These are phyloP conservation scores for Clonostachys rhizophaga DNA, from an alignment of 2,329 filamentous ascomycete genomes.

Conservation along the genomic window DNA sequence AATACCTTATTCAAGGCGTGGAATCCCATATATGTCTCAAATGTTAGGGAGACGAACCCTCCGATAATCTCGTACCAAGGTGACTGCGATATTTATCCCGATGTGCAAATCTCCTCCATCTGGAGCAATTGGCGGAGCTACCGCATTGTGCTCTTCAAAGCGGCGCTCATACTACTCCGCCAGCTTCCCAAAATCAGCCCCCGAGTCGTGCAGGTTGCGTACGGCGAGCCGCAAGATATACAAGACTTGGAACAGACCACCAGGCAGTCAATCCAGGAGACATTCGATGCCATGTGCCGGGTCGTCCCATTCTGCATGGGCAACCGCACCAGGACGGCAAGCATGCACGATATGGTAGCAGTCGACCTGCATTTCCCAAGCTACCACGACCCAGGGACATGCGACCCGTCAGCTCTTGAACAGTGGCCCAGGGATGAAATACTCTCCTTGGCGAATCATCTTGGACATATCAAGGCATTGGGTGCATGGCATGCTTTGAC, in stretches of 20 bases:
- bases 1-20: constrained; percentile 5
- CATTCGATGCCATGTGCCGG: constrained; percentile 7
- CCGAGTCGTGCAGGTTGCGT: too few relatives aligned
- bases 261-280: too few relatives aligned
- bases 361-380: constrained; percentile 4
- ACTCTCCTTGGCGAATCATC: constrained; percentile 3
- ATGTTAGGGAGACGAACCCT: not conserved
- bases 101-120: constrained; percentile 9
- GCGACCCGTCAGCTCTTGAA: not conserved
- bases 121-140: constrained; percentile 10
- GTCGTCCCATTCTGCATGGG: constrained; percentile 9
- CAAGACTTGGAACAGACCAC: not conserved
- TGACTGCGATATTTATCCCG: constrained; percentile 9
- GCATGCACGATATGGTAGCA: constrained; percentile 7
- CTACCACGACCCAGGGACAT: constrained; percentile 5
- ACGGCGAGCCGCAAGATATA: constrained; percentile 4
- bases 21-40: not conserved
- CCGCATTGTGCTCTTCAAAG: constrained; percentile 7
- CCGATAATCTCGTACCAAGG: constrained; percentile 4
- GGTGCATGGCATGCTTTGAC: constrained; percentile 9
- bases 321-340: constrained; percentile 6
- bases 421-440: constrained; percentile 4
- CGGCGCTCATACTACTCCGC: constrained; percentile 5
- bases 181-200: not conserved
- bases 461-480: constrained; percentile 7